Conservation (phyloP, 768 basidiomycete genomes). For the Trametes punicea region DNA sequence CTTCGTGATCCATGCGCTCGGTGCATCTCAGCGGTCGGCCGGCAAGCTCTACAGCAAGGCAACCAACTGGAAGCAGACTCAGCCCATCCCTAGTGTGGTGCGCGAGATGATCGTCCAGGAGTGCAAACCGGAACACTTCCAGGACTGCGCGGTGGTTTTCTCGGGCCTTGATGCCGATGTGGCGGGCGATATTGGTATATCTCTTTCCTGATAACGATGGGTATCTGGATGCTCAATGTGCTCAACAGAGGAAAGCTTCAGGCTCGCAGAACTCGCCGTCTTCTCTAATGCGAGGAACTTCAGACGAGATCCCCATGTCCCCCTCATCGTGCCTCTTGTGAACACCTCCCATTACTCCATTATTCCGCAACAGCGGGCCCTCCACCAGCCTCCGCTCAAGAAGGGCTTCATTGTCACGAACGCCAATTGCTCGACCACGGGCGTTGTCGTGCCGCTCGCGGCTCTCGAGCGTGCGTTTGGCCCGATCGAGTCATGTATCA, state of each 20-base stretch:
- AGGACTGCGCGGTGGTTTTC: slow-evolving; percentile 83
- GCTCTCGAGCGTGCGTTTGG: slow-evolving; percentile 91
- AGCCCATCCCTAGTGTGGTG: slow-evolving; percentile 66
- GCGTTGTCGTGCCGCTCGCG: slow-evolving; percentile 83
- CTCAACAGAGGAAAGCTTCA: slow-evolving; percentile 76
- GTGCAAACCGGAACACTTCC: slow-evolving; percentile 75
- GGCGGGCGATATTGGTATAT: slow-evolving; percentile 90
- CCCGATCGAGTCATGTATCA: slow-evolving; percentile 85
- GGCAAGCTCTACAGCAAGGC: slow-evolving; percentile 76
- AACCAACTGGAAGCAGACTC: slow-evolving; percentile 84
- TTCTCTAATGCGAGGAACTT: slow-evolving; percentile 99
- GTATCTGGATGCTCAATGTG: background rate
- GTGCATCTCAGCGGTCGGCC: slow-evolving; percentile 85
- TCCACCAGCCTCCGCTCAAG: slow-evolving; percentile 63
- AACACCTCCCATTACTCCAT: slow-evolving; percentile 85
- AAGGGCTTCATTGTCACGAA: slow-evolving; percentile 97
- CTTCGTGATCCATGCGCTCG: slow-evolving; percentile 83
- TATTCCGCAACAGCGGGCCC: slow-evolving; percentile 73
- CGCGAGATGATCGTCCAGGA: slow-evolving; percentile 64
- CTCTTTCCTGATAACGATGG: slow-evolving; percentile 1
- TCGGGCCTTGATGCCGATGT: slow-evolving; percentile 95
- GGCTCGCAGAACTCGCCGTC: slow-evolving; percentile 82
- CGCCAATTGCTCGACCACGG: slow-evolving; percentile 97
- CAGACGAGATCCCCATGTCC: slow-evolving; percentile 87
- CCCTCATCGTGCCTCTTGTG: slow-evolving; percentile 94